Evolutionary conservation across 176 grass and related monocot species (phyloP), one percentile per base, ranked within the genome.

Genomic region (Bonia amplexicaulis): DNA sequence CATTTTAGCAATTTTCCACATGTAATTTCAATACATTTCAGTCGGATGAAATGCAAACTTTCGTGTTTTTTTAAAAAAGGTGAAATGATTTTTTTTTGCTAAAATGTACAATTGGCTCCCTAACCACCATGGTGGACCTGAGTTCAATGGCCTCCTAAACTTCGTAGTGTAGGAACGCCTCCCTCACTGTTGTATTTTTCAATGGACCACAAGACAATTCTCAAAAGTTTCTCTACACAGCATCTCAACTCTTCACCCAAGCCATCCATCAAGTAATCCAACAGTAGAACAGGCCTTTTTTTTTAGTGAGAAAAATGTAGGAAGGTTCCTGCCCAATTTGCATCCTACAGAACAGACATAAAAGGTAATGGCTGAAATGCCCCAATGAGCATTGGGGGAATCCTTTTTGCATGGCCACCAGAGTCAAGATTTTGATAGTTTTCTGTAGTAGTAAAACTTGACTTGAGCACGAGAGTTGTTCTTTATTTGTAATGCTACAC

Each of bases 211-310:
- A 66, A 71, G 26, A 82, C 51, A 74, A 78, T 72, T 57, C 27
- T 71, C 55, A 37, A 40, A 39, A 64, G 42, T 9, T 65, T 63
- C 81, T 84, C 59, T 52, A 25, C 19, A 31, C 26, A 45, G 26
- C 78, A 81, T 81, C 71, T 61, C 48, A 89, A 54, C 59, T 55
- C 46, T 78, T 84, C 44, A 40, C 20, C 86, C 31, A 67, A 63
- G 57, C 48, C 9, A 20, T 26, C 22, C 6, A 73, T 80, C 71
- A 71, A 54, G 35, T 55, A 80, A 85, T 71, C 55, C 39, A 65
- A 77, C 54, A 62, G 19, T 31, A 55, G 20, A 88, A 77, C 57
- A 22, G 0, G 9, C 44, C 73, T 83, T 78, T 17, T 49, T 49
- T 84, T 73, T 73, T 3, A 7, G 52, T 58, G 54, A 79, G 45